phyloP scores from a whole-genome alignment of 139 green algal genomes.

The Chlorella sp. region DNA sequence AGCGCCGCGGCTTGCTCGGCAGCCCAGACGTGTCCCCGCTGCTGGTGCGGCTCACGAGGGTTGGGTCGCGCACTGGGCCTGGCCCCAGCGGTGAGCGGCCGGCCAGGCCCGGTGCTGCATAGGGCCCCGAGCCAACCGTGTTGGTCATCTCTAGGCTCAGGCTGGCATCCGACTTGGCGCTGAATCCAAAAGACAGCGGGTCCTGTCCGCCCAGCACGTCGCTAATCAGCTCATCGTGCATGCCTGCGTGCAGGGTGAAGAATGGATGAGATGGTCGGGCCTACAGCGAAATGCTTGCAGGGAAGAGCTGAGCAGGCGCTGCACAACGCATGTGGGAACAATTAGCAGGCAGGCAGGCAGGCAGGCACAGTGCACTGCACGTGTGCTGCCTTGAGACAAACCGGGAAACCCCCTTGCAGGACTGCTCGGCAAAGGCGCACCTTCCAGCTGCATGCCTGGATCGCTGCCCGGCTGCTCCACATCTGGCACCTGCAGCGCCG shows the following conservation, averaged over 20 bases:
- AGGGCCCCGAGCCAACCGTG: neutral
- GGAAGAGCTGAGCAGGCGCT: no score
- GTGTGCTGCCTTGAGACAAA: no score
- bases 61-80: neutral
- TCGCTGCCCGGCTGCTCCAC: neutral
- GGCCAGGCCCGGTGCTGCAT: neutral
- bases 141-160: neutral
- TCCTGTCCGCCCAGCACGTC: neutral
- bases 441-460: neutral
- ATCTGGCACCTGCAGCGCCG: neutral
- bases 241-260: neutral
- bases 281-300: no score
- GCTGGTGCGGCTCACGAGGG: neutral
- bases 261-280: no score
- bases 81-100: neutral
- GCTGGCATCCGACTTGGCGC: neutral
- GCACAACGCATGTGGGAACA: no score
- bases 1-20: neutral
- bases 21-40: neutral
- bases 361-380: no score
- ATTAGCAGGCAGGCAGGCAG: neutral
- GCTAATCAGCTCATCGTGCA: slow-evolving; percentile 12
- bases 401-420: no score
- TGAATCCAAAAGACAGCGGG: slow-evolving; percentile 27
- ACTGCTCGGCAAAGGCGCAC: no score